phyloP scores from a whole-genome alignment of 2,329 filamentous ascomycete genomes.

The Paecilomyces dactylethromorphus region DNA sequence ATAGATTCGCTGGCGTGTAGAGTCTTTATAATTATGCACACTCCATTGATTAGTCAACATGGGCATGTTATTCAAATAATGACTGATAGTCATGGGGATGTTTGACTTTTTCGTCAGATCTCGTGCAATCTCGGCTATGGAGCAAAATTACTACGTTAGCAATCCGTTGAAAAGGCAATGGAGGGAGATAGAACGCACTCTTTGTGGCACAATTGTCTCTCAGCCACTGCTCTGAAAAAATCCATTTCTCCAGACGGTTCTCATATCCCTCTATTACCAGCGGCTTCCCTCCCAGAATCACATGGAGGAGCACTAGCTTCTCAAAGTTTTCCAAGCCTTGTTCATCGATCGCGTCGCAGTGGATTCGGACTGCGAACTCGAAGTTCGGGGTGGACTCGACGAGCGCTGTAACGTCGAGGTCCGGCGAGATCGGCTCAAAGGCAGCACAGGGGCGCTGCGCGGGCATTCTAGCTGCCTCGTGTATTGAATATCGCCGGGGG shows the following conservation, averaged over 20 bases:
- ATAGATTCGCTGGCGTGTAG: constrained; percentile 78
- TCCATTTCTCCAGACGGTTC: constrained; percentile 62
- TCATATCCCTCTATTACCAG: constrained; percentile 89
- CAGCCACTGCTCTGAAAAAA: constrained; percentile 79
- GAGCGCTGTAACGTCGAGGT: constrained; percentile 68
- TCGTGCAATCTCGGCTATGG: constrained; percentile 70
- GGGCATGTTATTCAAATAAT: constrained; percentile 84
- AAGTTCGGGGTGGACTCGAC: constrained; percentile 79
- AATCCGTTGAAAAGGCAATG: neutral
- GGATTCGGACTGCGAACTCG: constrained; percentile 75
- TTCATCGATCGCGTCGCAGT: constrained; percentile 67
- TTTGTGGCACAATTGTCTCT: constrained; percentile 72
- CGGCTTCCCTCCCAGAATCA: constrained; percentile 78
- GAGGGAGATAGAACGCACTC: constrained; percentile 43
- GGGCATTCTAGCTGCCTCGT: constrained; percentile 56
- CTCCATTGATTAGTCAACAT: constrained; percentile 79
- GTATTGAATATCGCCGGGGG: neutral
- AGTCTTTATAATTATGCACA: constrained; percentile 67
- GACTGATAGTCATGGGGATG: constrained; percentile 77
- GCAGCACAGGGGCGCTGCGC: constrained; percentile 73
- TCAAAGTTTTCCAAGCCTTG: constrained; percentile 77
- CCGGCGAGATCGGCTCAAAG: constrained; percentile 84
- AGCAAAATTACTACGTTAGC: constrained; percentile 9
- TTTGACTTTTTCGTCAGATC: constrained; percentile 68
- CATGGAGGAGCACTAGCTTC: constrained; percentile 74